phyloP scores from a whole-genome alignment of 176 grass and related monocot species.

The Rhynchospora tenuis region DNA sequence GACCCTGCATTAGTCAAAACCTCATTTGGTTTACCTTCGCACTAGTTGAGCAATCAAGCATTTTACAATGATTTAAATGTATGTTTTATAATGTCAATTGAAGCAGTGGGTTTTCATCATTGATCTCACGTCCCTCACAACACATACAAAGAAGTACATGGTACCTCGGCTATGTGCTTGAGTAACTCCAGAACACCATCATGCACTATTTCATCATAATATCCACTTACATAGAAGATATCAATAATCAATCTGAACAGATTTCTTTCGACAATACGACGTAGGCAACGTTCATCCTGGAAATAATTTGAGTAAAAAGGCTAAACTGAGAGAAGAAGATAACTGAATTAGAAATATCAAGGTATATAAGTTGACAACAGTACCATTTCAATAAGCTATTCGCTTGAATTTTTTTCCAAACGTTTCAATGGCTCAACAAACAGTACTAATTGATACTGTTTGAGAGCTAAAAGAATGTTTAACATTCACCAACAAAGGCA shows the following conservation, averaged over 20 bases:
- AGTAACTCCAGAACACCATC: constrained; percentile 65
- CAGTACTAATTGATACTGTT: background rate
- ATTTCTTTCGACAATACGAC: constrained; percentile 57
- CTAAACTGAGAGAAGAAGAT: background rate
- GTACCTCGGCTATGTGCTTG: constrained; percentile 77
- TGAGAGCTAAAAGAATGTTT: background rate
- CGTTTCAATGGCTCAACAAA: background rate
- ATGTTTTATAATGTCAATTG: too few relatives aligned
- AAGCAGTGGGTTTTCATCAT: too few relatives aligned
- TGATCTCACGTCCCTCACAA: background rate
- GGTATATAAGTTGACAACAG: too few relatives aligned
- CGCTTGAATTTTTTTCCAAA: background rate
- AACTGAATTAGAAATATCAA: too few relatives aligned
- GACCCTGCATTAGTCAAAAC: too few relatives aligned
- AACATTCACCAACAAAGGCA: background rate
- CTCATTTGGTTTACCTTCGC: too few relatives aligned
- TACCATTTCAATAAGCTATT: background rate
- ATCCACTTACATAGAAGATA: constrained; percentile 54
- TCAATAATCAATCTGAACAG: constrained; percentile 74
- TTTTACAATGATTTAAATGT: too few relatives aligned
- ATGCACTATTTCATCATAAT: constrained; percentile 74
- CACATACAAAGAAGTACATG: background rate
- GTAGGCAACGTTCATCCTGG: constrained; percentile 74
- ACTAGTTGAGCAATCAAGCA: too few relatives aligned
- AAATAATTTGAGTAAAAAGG: constrained; percentile 15